Percentiles rank a stretch among this genome's conserved stretches.
Evolutionary conservation across 257 asterid species (phyloP).

Genomic region (Capsicum baccatum): DNA sequence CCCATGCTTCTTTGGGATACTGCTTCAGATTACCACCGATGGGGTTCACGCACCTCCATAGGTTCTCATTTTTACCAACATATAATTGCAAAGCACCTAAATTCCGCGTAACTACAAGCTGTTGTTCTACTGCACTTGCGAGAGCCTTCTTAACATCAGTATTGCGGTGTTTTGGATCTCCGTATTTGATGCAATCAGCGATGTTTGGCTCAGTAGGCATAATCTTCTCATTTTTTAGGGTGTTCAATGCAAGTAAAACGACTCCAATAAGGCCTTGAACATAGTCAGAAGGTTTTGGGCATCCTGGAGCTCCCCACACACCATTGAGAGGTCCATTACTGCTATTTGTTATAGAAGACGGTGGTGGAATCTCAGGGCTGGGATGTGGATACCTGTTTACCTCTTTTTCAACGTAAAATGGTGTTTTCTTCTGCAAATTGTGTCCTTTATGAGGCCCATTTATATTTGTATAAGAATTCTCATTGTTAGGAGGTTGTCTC

Average conservation of each 20-base stretch:
- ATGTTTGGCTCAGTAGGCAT: conserved; percentile 89
- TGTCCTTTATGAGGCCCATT: conserved; percentile 56
- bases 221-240: conserved; percentile 78
- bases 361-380: conserved; percentile 55
- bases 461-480: conserved; percentile 43
- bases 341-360: conserved; percentile 46
- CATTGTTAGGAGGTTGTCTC: conserved; percentile 52
- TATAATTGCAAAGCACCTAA: conserved; percentile 64
- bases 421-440: conserved; percentile 50
- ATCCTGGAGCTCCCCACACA: conserved; percentile 73
- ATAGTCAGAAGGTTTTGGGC: conserved; percentile 73
- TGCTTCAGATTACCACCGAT: conserved; percentile 58
- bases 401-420: conserved; percentile 47
- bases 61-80: conserved; percentile 74
- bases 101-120: conserved; percentile 71
- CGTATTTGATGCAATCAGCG: conserved; percentile 72
- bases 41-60: conserved; percentile 85
- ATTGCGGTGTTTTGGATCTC: conserved; percentile 66
- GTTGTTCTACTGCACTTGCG: conserved; percentile 76
- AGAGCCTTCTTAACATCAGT: conserved; percentile 90
- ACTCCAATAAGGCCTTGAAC: conserved; percentile 81
- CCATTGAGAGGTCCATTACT: conserved; percentile 44
- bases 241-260: conserved; percentile 75
- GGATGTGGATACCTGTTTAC: conserved; percentile 45
- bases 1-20: conserved; percentile 71